These are phyloP conservation scores for Pascua guehoae DNA, from an alignment of 1,284 basidiomycete genomes.

Conservation along the genomic window DNA sequence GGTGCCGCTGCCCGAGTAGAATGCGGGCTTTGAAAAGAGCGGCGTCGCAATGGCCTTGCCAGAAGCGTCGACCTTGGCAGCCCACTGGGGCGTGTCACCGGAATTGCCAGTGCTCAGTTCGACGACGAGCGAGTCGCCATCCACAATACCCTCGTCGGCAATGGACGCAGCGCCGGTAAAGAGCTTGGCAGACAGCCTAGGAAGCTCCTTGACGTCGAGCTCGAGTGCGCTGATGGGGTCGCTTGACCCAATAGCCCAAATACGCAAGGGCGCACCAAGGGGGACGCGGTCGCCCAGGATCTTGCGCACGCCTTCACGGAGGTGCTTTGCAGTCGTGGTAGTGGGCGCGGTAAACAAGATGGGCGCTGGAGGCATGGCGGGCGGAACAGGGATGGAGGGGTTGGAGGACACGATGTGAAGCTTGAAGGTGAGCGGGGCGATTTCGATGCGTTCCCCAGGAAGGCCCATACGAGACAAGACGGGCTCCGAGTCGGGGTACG, in stretches of 20 bases:
- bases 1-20: slow-evolving; percentile 44
- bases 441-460: slow-evolving; percentile 60
- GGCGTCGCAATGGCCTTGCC: slow-evolving; percentile 34
- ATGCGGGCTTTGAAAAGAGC: slow-evolving; percentile 41
- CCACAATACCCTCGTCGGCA: slow-evolving; percentile 23
- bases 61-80: slow-evolving; percentile 26
- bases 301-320: slow-evolving; percentile 10
- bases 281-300: slow-evolving; percentile 2
- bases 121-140: slow-evolving; percentile 37
- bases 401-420: slow-evolving; percentile 52
- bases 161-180: slow-evolving; percentile 14
- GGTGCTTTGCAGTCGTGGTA: slow-evolving; percentile 7
- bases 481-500: slow-evolving; percentile 3
- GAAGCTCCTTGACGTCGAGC: slow-evolving; percentile 16
- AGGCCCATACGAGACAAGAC: slow-evolving; percentile 56
- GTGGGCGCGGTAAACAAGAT: slow-evolving; percentile 11
- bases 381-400: slow-evolving; percentile 12
- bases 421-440: slow-evolving; percentile 68
- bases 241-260: slow-evolving; percentile 24
- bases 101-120: slow-evolving; percentile 26
- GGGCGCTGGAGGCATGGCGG: slow-evolving; percentile 7
- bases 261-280: slow-evolving; percentile 15
- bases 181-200: slow-evolving; percentile 20
- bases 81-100: slow-evolving; percentile 19
- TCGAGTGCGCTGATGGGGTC: slow-evolving; percentile 5